These are phyloP conservation scores for Claviceps quebecensis DNA, from an alignment of 2,329 filamentous ascomycete genomes.

Conservation along the genomic window DNA sequence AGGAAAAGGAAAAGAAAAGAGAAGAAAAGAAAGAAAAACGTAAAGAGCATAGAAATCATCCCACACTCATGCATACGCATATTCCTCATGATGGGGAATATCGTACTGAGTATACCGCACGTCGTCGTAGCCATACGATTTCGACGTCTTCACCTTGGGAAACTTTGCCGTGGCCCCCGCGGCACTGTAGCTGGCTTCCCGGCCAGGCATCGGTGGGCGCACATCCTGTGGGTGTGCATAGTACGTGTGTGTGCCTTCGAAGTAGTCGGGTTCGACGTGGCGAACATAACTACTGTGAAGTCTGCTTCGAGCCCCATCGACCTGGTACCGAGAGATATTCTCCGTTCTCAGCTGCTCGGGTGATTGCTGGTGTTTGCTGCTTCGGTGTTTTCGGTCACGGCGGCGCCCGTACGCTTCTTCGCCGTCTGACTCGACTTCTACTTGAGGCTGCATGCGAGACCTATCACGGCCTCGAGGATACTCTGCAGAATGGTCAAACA, in stretches of 20 bases:
- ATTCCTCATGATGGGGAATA: conserved; percentile 14
- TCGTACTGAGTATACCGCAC: conserved; percentile 19
- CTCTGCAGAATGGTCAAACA: conserved; percentile 11
- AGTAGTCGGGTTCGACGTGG: conserved; percentile 12
- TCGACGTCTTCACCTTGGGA: conserved; percentile 22
- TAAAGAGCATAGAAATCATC: neutral
- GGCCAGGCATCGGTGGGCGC: conserved; percentile 17
- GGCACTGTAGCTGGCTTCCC: conserved; percentile 18
- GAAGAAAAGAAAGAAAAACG: neutral
- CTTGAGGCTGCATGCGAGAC: conserved; percentile 23
- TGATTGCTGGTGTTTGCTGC: conserved; percentile 21
- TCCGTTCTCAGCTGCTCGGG: conserved; percentile 16
- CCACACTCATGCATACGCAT: conserved; percentile 10
- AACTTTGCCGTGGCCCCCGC: conserved; percentile 11
- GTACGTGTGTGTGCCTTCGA: conserved; percentile 8
- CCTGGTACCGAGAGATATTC: conserved; percentile 16
- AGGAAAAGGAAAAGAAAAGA: neutral
- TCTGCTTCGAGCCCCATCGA: conserved; percentile 15
- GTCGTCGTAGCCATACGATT: conserved; percentile 16
- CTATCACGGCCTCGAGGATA: conserved; percentile 23
- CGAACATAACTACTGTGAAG: conserved; percentile 16
- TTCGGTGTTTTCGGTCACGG: conserved; percentile 21
- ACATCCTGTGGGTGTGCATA: conserved; percentile 15
- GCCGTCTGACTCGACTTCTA: conserved; percentile 19
- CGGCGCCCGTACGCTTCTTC: conserved; percentile 21